Evolutionary conservation across 495 filamentous ascomycete species (phyloP), one percentile per base, ranked within the genome.

Genomic region (Chaetomidium leptoderma): DNA sequence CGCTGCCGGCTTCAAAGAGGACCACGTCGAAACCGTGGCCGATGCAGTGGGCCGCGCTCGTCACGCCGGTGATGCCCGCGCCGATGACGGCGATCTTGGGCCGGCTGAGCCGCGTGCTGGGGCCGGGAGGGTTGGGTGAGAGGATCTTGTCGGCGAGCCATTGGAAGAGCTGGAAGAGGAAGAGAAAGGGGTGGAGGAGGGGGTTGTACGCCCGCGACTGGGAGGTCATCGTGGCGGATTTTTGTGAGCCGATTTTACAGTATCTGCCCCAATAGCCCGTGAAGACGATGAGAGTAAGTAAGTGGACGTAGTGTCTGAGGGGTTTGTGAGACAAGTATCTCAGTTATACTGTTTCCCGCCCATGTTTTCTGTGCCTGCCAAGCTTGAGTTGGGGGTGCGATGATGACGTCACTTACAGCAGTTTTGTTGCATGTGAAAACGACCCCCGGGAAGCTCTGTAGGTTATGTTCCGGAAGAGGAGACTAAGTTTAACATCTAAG

Each of bases 21-120:
- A 78, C 75, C 5, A 90, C 86, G 66, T 93, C 89, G 56, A 92
- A 91, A 45, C 89, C 88, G 83, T 95, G 89, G 13, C 89, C 89
- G 29, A 92, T 82, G 70, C 89, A 92, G 70, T 95, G 90, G 6
- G 87, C 84, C 5, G 90, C 90, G 8, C 88, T 83, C 1, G 88
- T 90, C 3, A 95, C 83, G 39, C 90, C 90, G 0, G 90, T 95
- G 42, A 95, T 72, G 8, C 90, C 89, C 23, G 89, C 87, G 6
- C 89, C 90, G 60, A 93, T 90, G 45, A 93, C 73, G n/a, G 89
- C 90, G 49, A 93, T 80, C 55, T 82, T 83, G 37, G 87, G 88
- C 26, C 82, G 72, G 32, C 76, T 67, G 30, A 86, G 70, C 6
- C 67, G 60, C 1, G 77, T 69, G 19, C 76, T 70, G 13, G 83